Evolutionary conservation across 1,284 basidiomycete genomes (phyloP), one percentile per base, ranked within the genome.

Genomic region (Naganishia cerealis): DNA sequence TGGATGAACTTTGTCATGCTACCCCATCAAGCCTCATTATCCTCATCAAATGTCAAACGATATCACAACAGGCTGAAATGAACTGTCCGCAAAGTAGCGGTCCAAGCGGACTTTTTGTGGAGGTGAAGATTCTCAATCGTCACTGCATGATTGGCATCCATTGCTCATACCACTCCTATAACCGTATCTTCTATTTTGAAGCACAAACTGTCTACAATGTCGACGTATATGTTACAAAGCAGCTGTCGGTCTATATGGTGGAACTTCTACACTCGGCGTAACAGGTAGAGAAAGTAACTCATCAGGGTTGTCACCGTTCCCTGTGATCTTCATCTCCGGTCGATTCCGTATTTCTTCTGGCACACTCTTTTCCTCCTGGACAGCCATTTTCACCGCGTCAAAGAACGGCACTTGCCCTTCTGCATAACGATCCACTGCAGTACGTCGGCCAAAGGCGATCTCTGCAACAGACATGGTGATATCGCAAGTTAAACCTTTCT

Each of bases 401-500:
- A 46, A 52, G 57, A 70, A 70, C 26, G 69, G 56, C 26, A 66
- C 38, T 52, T 70, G 69, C 3, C 52, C 54, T 9, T 62, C n/a
- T 50, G 69, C 69, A 40, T 58, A 65, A 5, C 66, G 54, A 18
- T 59, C 36, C 33, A 65, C 57, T 1, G 33, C 54, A 18, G 58
- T 63, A 21, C 10, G n/a, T 21, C 40, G 52, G 9, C 58, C 69
- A 33, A 46, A 70, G 3, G 66, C 69, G 10, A 70, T 70, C 46
- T 70, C 66, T 13, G 69, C 66, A 9, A 67, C 66, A 4, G 69
- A 55, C n/a, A 70, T 61, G 24, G 67, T 57, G 39, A 70, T 66
- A 29, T 70, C 69, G 21, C 58, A 67, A 7, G 69, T 70, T 26
- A 70, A 33, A 15, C 69, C 69, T 57, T 70, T 67, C 68, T 70